phyloP scores from a whole-genome alignment of 768 basidiomycete species.

The Boletus patriciae region DNA sequence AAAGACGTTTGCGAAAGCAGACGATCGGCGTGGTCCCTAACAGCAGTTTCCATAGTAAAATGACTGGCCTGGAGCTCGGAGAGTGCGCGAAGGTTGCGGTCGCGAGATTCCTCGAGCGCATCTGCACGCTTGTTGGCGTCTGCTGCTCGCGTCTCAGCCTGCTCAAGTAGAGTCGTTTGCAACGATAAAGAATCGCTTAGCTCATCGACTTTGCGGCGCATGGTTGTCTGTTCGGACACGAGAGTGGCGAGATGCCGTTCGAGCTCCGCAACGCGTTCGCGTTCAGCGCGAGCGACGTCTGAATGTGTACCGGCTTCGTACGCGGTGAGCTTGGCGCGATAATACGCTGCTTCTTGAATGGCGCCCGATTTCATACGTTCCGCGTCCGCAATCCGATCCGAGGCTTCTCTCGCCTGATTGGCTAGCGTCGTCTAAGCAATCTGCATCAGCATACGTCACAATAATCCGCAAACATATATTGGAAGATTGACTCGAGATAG shows the following conservation, averaged over 20 bases:
- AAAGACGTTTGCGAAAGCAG: conserved; percentile 71
- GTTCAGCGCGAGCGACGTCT: conserved; percentile 71
- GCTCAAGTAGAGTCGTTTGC: conserved; percentile 74
- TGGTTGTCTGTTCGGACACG: conserved; percentile 58
- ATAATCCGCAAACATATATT: not conserved
- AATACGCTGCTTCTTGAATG: conserved; percentile 92
- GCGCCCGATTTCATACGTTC: conserved; percentile 77
- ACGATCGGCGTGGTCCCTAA: conserved; percentile 76
- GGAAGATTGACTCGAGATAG: not conserved
- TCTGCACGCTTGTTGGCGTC: conserved; percentile 80
- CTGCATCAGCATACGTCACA: conserved; percentile 9
- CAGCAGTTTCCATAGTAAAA: conserved; percentile 54
- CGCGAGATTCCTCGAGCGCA: conserved; percentile 65
- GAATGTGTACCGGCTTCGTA: conserved; percentile 66
- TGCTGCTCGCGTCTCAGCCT: conserved; percentile 73
- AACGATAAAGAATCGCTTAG: conserved; percentile 70
- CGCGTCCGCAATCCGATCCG: conserved; percentile 75
- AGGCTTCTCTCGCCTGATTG: conserved; percentile 73
- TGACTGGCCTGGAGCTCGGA: conserved; percentile 68
- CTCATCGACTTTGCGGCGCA: conserved; percentile 72
- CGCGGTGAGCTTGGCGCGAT: conserved; percentile 91
- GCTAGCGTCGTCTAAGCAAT: conserved; percentile 60
- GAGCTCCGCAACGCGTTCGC: conserved; percentile 71
- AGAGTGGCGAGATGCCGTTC: conserved; percentile 67
- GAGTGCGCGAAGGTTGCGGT: conserved; percentile 61